phyloP scores from a whole-genome alignment of 441 rosid species.

The Geranium incanum region DNA sequence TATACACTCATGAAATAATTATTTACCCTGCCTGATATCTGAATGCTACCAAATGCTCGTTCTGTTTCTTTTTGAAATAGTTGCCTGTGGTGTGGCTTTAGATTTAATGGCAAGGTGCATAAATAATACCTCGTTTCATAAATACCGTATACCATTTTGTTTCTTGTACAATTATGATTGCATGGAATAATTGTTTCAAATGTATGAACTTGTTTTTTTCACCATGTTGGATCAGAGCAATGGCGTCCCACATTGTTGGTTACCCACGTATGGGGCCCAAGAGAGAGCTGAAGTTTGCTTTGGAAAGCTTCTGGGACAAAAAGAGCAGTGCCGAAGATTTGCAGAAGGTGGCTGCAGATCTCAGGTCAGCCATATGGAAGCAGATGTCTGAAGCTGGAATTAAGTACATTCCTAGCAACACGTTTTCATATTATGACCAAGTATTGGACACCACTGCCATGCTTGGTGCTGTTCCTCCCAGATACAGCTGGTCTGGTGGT shows the following conservation, averaged over 20 bases:
- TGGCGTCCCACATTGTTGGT: slow-evolving; percentile 97
- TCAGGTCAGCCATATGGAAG: slow-evolving; percentile 83
- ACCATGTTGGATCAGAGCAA: slow-evolving; percentile 30
- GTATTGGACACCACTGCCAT: slow-evolving; percentile 28
- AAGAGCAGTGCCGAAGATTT: slow-evolving; percentile 86
- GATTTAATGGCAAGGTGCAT: too few relatives aligned
- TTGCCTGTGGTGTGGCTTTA: too few relatives aligned
- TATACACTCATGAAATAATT: too few relatives aligned
- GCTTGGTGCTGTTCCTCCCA: slow-evolving; percentile 80
- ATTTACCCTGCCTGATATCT: too few relatives aligned
- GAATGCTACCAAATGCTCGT: too few relatives aligned
- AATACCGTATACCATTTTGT: too few relatives aligned
- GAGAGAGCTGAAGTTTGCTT: slow-evolving; percentile 70
- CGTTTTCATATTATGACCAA: slow-evolving; percentile 82
- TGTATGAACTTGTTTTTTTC: too few relatives aligned
- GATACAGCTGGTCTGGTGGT: slow-evolving; percentile 67
- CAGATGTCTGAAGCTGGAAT: slow-evolving; percentile 82
- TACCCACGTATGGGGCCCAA: slow-evolving; percentile 58
- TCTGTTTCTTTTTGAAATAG: too few relatives aligned
- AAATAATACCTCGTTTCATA: too few relatives aligned
- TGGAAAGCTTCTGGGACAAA: slow-evolving; percentile 96
- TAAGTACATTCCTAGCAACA: slow-evolving; percentile 93
- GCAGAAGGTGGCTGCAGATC: slow-evolving; percentile 75
- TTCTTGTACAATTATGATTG: too few relatives aligned
- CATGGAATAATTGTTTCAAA: too few relatives aligned